Conservation (phyloP, 2,329 filamentous ascomycete species). For the Macroventuria anomochaeta region DNA sequence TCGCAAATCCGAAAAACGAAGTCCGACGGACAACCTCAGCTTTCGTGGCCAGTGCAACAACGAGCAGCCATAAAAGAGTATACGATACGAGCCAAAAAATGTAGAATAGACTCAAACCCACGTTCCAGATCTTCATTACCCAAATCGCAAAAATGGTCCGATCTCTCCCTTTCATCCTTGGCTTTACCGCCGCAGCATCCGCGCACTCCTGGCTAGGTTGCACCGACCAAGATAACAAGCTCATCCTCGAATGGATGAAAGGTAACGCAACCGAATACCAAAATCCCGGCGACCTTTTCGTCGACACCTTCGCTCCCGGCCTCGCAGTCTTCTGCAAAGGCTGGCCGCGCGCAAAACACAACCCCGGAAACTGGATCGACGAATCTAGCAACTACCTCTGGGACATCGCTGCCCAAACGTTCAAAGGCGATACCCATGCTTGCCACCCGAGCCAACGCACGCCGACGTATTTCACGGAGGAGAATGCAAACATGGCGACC, state of each 20-base stretch:
- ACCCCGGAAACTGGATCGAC: constrained; percentile 33
- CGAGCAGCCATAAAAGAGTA: neutral
- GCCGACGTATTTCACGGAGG: constrained; percentile 17
- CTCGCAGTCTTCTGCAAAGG: constrained; percentile 30
- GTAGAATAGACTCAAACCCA: neutral
- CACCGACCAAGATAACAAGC: constrained; percentile 32
- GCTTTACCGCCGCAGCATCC: constrained; percentile 11
- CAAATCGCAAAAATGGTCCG: constrained; percentile 5
- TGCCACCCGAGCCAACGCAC: constrained; percentile 27
- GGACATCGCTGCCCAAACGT: constrained; percentile 7
- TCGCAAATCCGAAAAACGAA: constrained; percentile 6
- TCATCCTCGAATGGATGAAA: constrained; percentile 30
- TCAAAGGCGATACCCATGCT: constrained; percentile 19
- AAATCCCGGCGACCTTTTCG: constrained; percentile 11
- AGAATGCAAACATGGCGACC: constrained; percentile 29
- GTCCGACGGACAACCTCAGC: constrained; percentile 2
- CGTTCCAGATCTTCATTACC: neutral
- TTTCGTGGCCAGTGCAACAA: neutral
- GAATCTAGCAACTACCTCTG: constrained; percentile 30
- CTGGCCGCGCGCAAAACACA: constrained; percentile 32
- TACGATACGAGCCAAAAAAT: neutral
- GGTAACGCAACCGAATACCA: constrained; percentile 21
- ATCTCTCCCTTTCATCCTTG: neutral
- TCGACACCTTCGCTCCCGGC: constrained; percentile 25
- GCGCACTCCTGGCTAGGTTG: constrained; percentile 39